Evolutionary conservation across 441 rosid species (phyloP).

Genomic region (Viola pubescens): DNA sequence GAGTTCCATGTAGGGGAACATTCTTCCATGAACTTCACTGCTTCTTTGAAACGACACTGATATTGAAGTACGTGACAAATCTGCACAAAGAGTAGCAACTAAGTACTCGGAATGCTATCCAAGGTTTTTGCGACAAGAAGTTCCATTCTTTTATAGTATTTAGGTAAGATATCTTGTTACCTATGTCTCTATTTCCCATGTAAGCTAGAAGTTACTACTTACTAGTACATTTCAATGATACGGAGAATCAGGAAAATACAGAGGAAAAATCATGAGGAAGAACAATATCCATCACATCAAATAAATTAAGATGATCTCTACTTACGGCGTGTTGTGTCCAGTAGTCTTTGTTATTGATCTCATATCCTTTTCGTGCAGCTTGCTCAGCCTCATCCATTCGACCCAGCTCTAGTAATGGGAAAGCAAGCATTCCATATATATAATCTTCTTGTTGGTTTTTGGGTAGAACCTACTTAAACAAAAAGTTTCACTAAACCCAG

Average conservation of each 20-base stretch:
- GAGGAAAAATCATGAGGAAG: background rate
- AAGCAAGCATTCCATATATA: conserved; percentile 77
- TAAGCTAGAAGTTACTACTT: background rate
- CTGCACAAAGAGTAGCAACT: conserved; percentile 29
- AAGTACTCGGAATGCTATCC: background rate
- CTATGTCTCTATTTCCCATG: too few species aligned
- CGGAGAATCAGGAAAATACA: background rate
- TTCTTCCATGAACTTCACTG: conserved; percentile 78
- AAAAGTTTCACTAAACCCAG: conserved; percentile 8
- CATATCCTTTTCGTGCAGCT: conserved; percentile 70
- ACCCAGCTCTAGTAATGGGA: conserved; percentile 75
- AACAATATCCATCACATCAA: background rate
- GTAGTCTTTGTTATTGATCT: conserved; percentile 58
- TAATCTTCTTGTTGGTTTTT: conserved; percentile 55
- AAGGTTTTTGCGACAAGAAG: background rate
- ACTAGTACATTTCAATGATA: background rate
- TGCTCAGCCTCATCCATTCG: conserved; percentile 66
- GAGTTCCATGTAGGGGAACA: conserved; percentile 54
- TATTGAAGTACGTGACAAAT: conserved; percentile 83
- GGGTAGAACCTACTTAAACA: conserved; percentile 50
- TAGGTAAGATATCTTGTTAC: too few species aligned
- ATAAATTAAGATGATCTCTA: conserved; percentile 7
- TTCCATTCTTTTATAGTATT: too few species aligned
- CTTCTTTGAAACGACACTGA: conserved; percentile 69
- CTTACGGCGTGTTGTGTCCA: conserved; percentile 91